Conservation (phyloP, 495 filamentous ascomycete species). For the Penicillium desertorum region DNA sequence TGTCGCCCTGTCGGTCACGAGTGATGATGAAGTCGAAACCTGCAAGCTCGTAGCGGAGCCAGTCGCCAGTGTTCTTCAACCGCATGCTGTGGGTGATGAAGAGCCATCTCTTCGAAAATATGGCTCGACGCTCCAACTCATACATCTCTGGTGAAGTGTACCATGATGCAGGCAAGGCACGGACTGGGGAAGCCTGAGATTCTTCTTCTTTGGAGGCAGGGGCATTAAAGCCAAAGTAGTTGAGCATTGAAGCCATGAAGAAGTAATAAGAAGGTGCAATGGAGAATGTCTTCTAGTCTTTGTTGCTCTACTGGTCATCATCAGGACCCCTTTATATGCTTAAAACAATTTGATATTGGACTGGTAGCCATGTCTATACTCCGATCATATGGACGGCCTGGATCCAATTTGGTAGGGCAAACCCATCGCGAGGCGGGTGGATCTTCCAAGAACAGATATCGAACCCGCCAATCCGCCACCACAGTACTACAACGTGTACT, state of each 20-base stretch:
- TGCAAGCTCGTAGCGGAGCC: slow-evolving; percentile 47
- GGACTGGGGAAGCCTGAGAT: slow-evolving; percentile 24
- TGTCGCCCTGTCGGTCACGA: slow-evolving; percentile 42
- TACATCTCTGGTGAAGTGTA: slow-evolving; percentile 50
- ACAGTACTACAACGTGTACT: not conserved
- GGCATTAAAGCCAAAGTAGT: slow-evolving; percentile 34
- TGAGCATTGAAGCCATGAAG: slow-evolving; percentile 30
- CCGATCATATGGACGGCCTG: slow-evolving; percentile 11
- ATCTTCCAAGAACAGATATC: slow-evolving; percentile 6
- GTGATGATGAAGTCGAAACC: slow-evolving; percentile 50
- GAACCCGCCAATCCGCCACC: slow-evolving; percentile 4
- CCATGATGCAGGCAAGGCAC: slow-evolving; percentile 51
- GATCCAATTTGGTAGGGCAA: slow-evolving; percentile 9
- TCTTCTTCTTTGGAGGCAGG: slow-evolving; percentile 18
- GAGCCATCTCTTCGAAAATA: slow-evolving; percentile 53
- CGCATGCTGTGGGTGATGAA: slow-evolving; percentile 51
- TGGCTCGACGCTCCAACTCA: slow-evolving; percentile 51
- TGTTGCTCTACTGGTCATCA: not conserved
- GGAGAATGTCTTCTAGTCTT: not conserved
- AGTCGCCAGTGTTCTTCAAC: slow-evolving; percentile 48
- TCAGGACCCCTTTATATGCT: slow-evolving; percentile 1
- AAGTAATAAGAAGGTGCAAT: not conserved
- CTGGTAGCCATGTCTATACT: not conserved
- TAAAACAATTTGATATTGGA: not conserved
- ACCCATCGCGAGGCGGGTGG: slow-evolving; percentile 11